Evolutionary conservation across 495 filamentous ascomycete genomes (phyloP).

Genomic region (Aspergillus incahuasiensis): DNA sequence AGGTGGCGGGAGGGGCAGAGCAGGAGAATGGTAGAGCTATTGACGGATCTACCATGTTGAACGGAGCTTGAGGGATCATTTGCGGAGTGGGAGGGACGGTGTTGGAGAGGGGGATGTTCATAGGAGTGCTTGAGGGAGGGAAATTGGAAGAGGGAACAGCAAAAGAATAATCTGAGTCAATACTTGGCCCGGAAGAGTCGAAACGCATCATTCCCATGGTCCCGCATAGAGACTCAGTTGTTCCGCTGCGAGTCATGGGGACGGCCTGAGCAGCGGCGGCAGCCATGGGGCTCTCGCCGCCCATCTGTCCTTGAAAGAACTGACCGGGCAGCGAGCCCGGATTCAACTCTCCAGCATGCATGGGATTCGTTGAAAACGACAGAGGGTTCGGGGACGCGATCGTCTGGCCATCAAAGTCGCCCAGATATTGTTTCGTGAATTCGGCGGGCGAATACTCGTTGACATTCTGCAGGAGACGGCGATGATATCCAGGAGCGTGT

Average conservation of each 20-base stretch:
- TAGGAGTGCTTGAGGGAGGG: constrained; percentile 27
- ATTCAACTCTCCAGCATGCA: constrained; percentile 26
- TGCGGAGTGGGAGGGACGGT: constrained; percentile 21
- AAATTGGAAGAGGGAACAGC: constrained; percentile 32
- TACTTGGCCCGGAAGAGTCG: constrained; percentile 35
- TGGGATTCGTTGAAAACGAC: constrained; percentile 25
- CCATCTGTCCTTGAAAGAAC: constrained; percentile 14
- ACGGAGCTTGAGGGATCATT: constrained; percentile 25
- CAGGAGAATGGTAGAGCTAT: constrained; percentile 28
- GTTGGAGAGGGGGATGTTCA: constrained; percentile 28
- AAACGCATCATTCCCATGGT: constrained; percentile 44
- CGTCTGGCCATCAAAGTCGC: constrained; percentile 22
- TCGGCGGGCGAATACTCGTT: constrained; percentile 42
- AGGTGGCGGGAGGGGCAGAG: constrained; percentile 31
- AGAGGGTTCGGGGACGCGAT: constrained; percentile 27
- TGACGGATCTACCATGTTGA: constrained; percentile 26
- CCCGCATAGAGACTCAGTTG: constrained; percentile 41
- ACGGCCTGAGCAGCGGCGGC: constrained; percentile 25
- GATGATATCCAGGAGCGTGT: constrained; percentile 32
- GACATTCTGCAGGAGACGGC: constrained; percentile 33
- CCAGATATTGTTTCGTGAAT: constrained; percentile 37
- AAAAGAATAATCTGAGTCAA: constrained; percentile 29
- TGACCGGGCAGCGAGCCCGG: constrained; percentile 16
- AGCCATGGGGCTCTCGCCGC: constrained; percentile 13
- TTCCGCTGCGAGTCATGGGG: constrained; percentile 45